Base-by-base conservation (phyloP, 805 yeast species). In the Hanseniaspora valbyensis region DNA sequence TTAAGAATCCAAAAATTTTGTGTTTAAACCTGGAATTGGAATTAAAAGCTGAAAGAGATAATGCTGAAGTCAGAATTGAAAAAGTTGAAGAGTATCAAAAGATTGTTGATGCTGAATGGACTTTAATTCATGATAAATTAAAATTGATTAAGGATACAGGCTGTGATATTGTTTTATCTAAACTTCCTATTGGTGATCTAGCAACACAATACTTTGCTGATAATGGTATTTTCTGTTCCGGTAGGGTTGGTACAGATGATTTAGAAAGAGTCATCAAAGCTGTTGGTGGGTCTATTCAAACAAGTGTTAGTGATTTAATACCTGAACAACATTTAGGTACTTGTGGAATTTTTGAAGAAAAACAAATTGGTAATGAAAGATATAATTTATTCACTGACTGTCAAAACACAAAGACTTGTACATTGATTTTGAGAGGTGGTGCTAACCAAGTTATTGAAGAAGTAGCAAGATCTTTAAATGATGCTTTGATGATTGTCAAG, bases 181-280 rank as follows among this genome's bases (percentile, higher is more conserved):
- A 88, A 65, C 73, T 92, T 59, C 98, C 98, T 51, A 92, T 92
- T 63, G 98, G 98, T 56, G 98, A 92, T 68, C 75, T 92, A 64
- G 98, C 98, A n/a, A 92, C 98, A 8, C 98, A 92, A 69, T 92
- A 75, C 68, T 92, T 92, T 67, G 98, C 98, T 32, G 98, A 92
- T 67, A 76, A 97, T 64, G 78, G 84, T 63, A 83, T 92, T 48
- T 92, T 92, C 69, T 92, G 98, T 71, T 98, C 98, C 13, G 98
- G 98, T 53, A 77, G 98, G 66, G 96, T 92, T 14, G 67, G 88
- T 10, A 56, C 76, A 36, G 95, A 87, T 58, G 98, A 92, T 66
- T 76, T 92, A 85, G 84, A 84, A 58, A 80, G 98, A 61, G 95
- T 88, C 7, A 80, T 87, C 52, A 76, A 80, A 61, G 97, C 98